Conservation (phyloP, 2,329 filamentous ascomycete species). For the Zymoseptoria passerinii region DNA sequence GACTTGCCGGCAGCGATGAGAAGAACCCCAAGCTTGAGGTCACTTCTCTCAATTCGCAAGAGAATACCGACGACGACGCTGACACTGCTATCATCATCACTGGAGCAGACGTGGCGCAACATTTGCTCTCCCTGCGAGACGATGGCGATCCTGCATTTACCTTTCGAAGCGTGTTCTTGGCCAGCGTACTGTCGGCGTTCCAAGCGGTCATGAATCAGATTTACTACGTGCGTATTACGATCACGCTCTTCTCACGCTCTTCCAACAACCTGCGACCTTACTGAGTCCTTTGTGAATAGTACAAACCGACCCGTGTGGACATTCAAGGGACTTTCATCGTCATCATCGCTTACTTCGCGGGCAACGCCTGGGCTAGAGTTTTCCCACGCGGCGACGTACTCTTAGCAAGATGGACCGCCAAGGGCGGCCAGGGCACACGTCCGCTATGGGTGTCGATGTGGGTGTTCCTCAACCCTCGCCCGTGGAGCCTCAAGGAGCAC, state of each 20-base stretch:
- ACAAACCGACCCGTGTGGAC: conserved; percentile 44
- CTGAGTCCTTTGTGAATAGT: conserved; percentile 30
- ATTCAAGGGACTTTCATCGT: conserved; percentile 50
- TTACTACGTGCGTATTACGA: conserved; percentile 37
- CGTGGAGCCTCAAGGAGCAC: conserved; percentile 52
- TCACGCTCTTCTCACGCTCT: background rate
- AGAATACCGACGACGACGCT: background rate
- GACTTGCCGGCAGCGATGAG: background rate
- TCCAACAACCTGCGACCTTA: background rate
- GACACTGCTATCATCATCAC: conserved; percentile 44
- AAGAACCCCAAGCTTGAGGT: background rate
- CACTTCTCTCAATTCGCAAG: background rate
- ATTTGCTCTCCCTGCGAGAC: conserved; percentile 46
- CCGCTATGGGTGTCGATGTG: conserved; percentile 37
- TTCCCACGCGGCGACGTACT: conserved; percentile 47
- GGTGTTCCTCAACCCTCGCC: conserved; percentile 44
- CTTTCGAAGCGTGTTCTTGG: conserved; percentile 46
- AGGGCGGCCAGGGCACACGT: conserved; percentile 33
- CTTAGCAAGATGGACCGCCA: conserved; percentile 41
- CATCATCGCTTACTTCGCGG: conserved; percentile 49
- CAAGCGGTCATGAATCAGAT: conserved; percentile 51
- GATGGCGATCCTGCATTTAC: conserved; percentile 46
- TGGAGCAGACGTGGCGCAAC: conserved; percentile 42
- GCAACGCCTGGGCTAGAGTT: conserved; percentile 41
- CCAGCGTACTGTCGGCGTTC: conserved; percentile 44